Conservation (phyloP, 192 early-diverging fungal species). For the Phycomyces blakesleeanus region DNA sequence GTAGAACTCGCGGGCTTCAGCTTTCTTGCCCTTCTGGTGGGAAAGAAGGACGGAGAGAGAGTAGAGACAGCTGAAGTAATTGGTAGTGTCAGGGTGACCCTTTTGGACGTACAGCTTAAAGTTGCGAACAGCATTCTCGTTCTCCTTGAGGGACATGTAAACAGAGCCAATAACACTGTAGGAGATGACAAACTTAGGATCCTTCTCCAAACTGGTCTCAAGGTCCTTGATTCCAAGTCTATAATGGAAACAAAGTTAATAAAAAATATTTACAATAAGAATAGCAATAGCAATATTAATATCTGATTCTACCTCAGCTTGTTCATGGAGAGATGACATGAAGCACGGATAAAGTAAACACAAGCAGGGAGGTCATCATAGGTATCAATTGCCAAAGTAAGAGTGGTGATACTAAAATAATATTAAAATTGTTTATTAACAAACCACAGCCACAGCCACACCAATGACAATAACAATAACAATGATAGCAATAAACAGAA, state of each 20-base stretch:
- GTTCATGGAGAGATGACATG: conserved; percentile 45
- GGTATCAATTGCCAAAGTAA: conserved; percentile 51
- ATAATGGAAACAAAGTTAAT: too few species aligned
- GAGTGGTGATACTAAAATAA: conserved; percentile 47
- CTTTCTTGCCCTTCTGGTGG: conserved; percentile 36
- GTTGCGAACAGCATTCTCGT: conserved; percentile 43
- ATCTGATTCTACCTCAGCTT: conserved; percentile 43
- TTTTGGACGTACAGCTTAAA: conserved; percentile 47
- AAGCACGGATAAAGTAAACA: conserved; percentile 49
- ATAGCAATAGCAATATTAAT: too few species aligned
- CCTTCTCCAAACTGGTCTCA: conserved; percentile 14
- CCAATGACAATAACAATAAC: not conserved
- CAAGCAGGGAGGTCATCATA: conserved; percentile 50
- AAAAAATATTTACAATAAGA: too few species aligned
- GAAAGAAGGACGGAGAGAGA: conserved; percentile 42
- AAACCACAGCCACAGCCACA: not conserved
- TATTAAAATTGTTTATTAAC: conserved; percentile 16
- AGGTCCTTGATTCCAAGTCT: conserved; percentile 35
- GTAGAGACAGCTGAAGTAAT: conserved; percentile 50
- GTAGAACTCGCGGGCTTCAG: conserved; percentile 46
- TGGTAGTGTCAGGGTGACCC: conserved; percentile 49
- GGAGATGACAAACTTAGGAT: conserved; percentile 29
- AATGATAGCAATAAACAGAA: not conserved
- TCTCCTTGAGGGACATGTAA: conserved; percentile 39
- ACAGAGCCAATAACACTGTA: conserved; percentile 35